Evolutionary conservation across 306 rosid species (phyloP).

Genomic region (barrel medic (Medicago truncatula)): MtrunA17r5.0-ANR NC_053045.1:53275001-53275500

Average conservation of each 20-base stretch:
- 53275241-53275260: slow-evolving; percentile 99
- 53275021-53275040: too few species aligned
- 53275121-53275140: slow-evolving; percentile 19
- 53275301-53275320: slow-evolving; percentile 76
- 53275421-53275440: slow-evolving; percentile 40
- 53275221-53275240: slow-evolving; percentile 71
- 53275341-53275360: slow-evolving; percentile 28
- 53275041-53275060: too few species aligned
- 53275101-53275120: slow-evolving; percentile 15
- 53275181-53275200: slow-evolving; percentile 16
- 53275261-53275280: slow-evolving; percentile 99
- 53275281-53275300: slow-evolving; percentile 98
- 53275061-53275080: not conserved
- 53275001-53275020: too few species aligned
- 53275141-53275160: slow-evolving; percentile 28
- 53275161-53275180: slow-evolving; percentile 16
- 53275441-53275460: slow-evolving; percentile 30
- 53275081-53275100: slow-evolving; percentile 23
- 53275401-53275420: slow-evolving; percentile 28
- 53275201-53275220: slow-evolving; percentile 21
- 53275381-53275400: slow-evolving; percentile 24
- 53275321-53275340: slow-evolving; percentile 34
- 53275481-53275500: slow-evolving; percentile 2
- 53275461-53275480: slow-evolving; percentile 5
- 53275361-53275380: slow-evolving; percentile 36